A percentile compares a stretch with the other conserved stretches of the same genome.
Evolutionary conservation across 129 eudicot species (phyloP).

Genomic region (Flaveria brownii): DNA sequence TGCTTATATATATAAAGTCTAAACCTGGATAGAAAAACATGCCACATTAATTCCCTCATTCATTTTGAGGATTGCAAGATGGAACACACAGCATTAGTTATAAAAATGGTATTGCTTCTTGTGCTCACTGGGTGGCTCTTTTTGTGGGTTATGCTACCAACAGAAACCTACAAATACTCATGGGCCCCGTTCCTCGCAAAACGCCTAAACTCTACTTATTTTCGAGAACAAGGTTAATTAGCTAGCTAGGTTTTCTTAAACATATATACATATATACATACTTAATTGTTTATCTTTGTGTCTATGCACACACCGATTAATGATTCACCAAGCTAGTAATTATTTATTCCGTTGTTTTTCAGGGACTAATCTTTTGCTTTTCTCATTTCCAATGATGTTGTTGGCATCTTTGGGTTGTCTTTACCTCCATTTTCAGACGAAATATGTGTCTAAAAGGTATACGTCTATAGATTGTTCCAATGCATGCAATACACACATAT

Average conservation of each 20-base stretch:
- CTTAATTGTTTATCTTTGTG: too few species aligned
- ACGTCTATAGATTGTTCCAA: neutral
- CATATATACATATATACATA: too few species aligned
- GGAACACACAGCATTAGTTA: constrained; percentile 23
- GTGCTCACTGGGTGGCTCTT: constrained; percentile 55
- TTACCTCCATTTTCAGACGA: constrained; percentile 54
- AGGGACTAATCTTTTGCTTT: constrained; percentile 72
- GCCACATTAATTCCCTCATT: neutral
- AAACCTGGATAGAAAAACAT: neutral
- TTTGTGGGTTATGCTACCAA: constrained; percentile 73
- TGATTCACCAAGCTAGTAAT: neutral
- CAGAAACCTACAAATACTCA: constrained; percentile 47
- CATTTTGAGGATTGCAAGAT: constrained; percentile 4
- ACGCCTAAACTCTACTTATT: constrained; percentile 54
- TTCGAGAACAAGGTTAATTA: constrained; percentile 58
- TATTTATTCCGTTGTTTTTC: constrained; percentile 11
- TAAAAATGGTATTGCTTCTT: constrained; percentile 38
- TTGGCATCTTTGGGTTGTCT: constrained; percentile 66
- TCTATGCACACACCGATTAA: too few species aligned
- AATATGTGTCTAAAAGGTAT: constrained; percentile 43
- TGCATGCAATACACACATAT: neutral
- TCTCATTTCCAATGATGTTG: constrained; percentile 68
- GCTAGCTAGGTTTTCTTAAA: too few species aligned
- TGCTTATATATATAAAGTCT: neutral
- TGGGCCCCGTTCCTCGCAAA: constrained; percentile 50